Conservation (phyloP, 192 early-diverging fungal genomes). For the Chytriomyces sp. region DNA sequence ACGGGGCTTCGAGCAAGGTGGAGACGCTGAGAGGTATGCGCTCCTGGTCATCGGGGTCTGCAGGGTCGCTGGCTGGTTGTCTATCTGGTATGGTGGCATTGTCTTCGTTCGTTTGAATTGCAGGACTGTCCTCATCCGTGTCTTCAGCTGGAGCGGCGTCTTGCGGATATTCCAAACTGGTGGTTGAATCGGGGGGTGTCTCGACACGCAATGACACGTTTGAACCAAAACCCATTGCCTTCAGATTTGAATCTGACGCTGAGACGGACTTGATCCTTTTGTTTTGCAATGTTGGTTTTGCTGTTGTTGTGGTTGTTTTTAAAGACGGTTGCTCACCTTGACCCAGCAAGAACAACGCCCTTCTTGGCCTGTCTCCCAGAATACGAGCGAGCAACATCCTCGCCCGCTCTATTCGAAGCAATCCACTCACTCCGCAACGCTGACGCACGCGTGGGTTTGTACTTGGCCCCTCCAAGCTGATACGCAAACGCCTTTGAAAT, state of each 20-base stretch:
- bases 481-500: background rate
- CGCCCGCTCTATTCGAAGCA: no score
- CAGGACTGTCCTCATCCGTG: background rate
- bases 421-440: slow-evolving; percentile 16
- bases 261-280: background rate
- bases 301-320: no score
- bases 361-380: no score
- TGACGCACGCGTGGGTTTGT: background rate
- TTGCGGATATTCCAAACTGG: background rate
- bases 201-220: background rate
- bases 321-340: no score
- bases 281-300: no score
- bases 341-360: no score
- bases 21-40: background rate
- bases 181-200: background rate
- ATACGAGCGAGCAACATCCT: no score
- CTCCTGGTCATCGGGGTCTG: background rate
- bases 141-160: background rate
- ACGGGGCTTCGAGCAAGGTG: background rate
- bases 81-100: background rate
- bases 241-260: background rate
- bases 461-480: slow-evolving; percentile 1
- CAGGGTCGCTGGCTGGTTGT: no score
- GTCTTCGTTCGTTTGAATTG: background rate
- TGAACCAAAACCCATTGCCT: background rate